phyloP scores from a whole-genome alignment of 345 rosid genomes.

The Syzygium aqueum region DNA sequence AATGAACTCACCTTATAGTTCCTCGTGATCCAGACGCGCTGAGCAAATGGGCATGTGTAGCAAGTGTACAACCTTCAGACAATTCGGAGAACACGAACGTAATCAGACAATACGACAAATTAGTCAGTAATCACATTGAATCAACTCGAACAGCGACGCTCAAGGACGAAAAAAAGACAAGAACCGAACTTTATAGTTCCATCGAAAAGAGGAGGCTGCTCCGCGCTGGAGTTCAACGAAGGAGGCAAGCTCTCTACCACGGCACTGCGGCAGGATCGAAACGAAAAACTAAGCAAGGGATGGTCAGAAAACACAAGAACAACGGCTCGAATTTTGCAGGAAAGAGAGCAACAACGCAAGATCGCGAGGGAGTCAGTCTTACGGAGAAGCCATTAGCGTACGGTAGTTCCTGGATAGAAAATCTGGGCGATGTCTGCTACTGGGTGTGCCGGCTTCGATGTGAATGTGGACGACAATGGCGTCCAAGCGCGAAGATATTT shows the following conservation, averaged over 20 bases:
- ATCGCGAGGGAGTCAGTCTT: slow-evolving; percentile 5
- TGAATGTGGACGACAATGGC: not conserved
- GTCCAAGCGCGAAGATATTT: not conserved
- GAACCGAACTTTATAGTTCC: slow-evolving; percentile 54
- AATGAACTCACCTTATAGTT: slow-evolving; percentile 52
- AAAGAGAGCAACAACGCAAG: not conserved
- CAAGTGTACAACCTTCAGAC: slow-evolving; percentile 51
- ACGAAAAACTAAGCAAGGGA: not conserved
- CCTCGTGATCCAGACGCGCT: slow-evolving; percentile 94
- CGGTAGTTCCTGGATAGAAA: not conserved
- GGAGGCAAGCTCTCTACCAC: slow-evolving; percentile 39
- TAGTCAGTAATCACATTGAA: not conserved
- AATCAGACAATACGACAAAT: not conserved
- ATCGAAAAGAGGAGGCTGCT: slow-evolving; percentile 61
- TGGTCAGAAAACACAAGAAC: not conserved
- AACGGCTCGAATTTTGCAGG: not conserved
- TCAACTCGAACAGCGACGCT: not conserved
- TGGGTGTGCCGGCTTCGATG: not conserved
- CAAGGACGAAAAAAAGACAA: not conserved
- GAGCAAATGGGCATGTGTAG: slow-evolving; percentile 69
- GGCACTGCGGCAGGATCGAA: slow-evolving; percentile 8
- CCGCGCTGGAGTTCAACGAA: slow-evolving; percentile 43
- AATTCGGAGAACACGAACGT: not conserved
- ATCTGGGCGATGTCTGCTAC: not conserved
- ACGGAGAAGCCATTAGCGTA: slow-evolving; percentile 22